Percentiles rank a stretch among this genome's conserved stretches.
Evolutionary conservation across 192 early-diverging fungal species (phyloP).

Genomic region (Paraglomus brasilianum): DNA sequence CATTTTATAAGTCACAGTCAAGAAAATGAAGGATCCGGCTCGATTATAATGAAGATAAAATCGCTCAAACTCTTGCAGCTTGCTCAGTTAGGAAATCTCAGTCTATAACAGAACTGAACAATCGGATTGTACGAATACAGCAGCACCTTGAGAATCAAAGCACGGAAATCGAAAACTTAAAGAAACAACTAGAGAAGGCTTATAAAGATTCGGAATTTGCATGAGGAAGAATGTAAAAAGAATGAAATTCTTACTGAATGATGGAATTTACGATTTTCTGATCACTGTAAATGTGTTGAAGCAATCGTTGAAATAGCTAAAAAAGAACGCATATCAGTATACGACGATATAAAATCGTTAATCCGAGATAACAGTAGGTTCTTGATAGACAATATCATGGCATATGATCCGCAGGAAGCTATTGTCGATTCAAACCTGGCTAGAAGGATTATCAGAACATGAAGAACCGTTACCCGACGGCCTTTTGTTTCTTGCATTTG

Average conservation of each 20-base stretch:
- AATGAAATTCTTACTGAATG: constrained; percentile 3
- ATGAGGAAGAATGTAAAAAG: constrained; percentile 2
- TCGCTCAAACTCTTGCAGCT: neutral
- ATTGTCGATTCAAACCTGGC: neutral
- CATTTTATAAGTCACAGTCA: too few relatives aligned
- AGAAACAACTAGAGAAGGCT: neutral
- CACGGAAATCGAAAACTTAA: constrained; percentile 9
- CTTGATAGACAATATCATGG: neutral
- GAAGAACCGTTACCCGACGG: constrained; percentile 10
- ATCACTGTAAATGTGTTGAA: neutral
- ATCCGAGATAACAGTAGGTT: neutral
- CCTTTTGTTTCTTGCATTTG: constrained; percentile 20
- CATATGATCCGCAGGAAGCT: constrained; percentile 2
- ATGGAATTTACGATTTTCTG: neutral
- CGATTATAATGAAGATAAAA: neutral
- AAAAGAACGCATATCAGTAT: neutral
- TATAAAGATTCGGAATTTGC: neutral
- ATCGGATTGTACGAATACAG: neutral
- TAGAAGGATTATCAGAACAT: constrained; percentile 7
- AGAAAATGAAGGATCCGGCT: neutral
- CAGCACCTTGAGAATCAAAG: constrained; percentile 1
- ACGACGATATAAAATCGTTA: neutral
- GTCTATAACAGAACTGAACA: neutral
- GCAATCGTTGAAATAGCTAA: neutral
- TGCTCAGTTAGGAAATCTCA: constrained; percentile 17